phyloP scores from a whole-genome alignment of 352 stramenopile species.

The Pythium graminicola region DNA sequence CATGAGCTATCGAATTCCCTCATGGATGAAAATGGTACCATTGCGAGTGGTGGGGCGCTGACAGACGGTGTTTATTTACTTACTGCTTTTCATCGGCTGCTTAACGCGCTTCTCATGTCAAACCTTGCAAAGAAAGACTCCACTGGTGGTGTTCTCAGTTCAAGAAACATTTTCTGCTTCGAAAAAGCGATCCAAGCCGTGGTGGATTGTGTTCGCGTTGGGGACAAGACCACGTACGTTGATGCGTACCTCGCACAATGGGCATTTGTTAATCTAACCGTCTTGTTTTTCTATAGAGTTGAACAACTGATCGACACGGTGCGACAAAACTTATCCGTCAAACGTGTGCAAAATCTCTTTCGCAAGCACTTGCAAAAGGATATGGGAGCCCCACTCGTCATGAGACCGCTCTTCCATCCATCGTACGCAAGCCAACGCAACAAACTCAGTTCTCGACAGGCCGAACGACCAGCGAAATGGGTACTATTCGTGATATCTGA shows the following conservation, averaged over 20 bases:
- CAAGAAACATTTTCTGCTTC: constrained; percentile 49
- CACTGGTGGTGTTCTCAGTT: constrained; percentile 42
- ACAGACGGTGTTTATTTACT: constrained; percentile 51
- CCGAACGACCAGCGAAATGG: constrained; percentile 51
- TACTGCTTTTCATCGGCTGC: constrained; percentile 50
- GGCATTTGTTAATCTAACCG: too few species aligned
- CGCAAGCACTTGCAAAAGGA: constrained; percentile 56
- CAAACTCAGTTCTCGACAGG: constrained; percentile 25
- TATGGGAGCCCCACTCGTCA: constrained; percentile 56
- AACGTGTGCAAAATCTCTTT: constrained; percentile 66
- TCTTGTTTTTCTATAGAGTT: constrained; percentile 6
- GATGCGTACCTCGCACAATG: background rate
- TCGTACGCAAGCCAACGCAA: constrained; percentile 35
- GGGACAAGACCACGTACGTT: constrained; percentile 43
- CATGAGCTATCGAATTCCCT: constrained; percentile 52
- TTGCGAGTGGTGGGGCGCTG: constrained; percentile 10
- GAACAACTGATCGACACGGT: constrained; percentile 67
- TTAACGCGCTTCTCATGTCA: constrained; percentile 41
- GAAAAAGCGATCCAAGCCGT: constrained; percentile 57
- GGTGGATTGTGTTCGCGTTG: constrained; percentile 57
- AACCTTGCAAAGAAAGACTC: constrained; percentile 53
- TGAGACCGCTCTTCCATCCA: constrained; percentile 67
- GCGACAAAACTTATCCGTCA: constrained; percentile 60
- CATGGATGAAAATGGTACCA: constrained; percentile 29
- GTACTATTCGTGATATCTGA: constrained; percentile 50